These are phyloP conservation scores for Cadophora sp. DNA, from an alignment of 2,329 filamentous ascomycete species.

Conservation along the genomic window DNA sequence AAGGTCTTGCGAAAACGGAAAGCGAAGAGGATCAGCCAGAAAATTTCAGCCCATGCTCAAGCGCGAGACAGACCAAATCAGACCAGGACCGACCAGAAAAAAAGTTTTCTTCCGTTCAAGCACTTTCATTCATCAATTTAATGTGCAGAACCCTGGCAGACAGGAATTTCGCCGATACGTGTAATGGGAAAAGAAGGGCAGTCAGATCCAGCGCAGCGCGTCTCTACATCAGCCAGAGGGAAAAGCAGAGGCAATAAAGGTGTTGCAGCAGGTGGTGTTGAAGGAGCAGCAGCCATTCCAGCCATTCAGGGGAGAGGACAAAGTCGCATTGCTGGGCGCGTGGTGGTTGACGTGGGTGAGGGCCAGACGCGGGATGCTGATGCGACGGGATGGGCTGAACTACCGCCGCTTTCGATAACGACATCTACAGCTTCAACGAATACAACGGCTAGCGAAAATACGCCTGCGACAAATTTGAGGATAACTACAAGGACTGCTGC, in stretches of 20 bases:
- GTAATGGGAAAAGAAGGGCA: constrained; percentile 15
- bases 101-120: neutral
- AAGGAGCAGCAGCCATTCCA: neutral
- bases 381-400: neutral
- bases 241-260: neutral
- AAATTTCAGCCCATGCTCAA: constrained; percentile 1
- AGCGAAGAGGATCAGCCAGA: neutral
- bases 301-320: constrained; percentile 6
- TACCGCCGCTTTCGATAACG: neutral
- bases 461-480: neutral
- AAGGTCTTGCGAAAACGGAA: neutral
- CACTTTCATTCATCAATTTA: neutral
- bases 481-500: neutral
- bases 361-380: constrained; percentile 1
- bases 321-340: neutral
- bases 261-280: neutral
- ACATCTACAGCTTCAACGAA: neutral
- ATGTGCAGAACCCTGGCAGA: neutral
- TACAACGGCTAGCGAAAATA: neutral
- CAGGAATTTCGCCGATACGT: neutral
- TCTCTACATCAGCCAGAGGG: neutral
- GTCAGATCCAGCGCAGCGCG: neutral
- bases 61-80: neutral
- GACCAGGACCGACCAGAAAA: neutral
- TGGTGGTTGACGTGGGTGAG: constrained; percentile 11